Percentiles rank a stretch among this genome's conserved stretches.
phyloP scores from a whole-genome alignment of 352 stramenopile genomes.

The Phytophthora pini region DNA sequence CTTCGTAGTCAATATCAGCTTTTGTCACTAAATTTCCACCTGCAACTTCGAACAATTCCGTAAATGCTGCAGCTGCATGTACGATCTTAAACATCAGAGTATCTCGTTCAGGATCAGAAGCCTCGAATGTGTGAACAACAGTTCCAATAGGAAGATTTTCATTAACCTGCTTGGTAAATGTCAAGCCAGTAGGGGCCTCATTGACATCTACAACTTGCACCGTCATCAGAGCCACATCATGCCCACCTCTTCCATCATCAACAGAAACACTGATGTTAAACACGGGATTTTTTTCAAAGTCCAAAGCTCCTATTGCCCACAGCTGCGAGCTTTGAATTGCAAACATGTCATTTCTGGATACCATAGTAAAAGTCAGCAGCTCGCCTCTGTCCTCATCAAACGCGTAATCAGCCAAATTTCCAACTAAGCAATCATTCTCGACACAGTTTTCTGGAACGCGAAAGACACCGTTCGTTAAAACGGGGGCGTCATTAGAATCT shows the following conservation, averaged over 20 bases:
- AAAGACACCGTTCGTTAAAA: constrained; percentile 48
- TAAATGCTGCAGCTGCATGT: constrained; percentile 13
- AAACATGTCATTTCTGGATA: constrained; percentile 11
- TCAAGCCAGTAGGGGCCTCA: constrained; percentile 31
- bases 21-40: constrained; percentile 26
- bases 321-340: constrained; percentile 25
- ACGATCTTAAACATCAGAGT: constrained; percentile 31
- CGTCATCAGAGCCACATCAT: constrained; percentile 23
- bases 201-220: constrained; percentile 42
- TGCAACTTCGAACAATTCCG: constrained; percentile 23
- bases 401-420: constrained; percentile 43
- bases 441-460: constrained; percentile 56
- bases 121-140: constrained; percentile 29
- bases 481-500: constrained; percentile 53
- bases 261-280: constrained; percentile 35
- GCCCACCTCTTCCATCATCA: constrained; percentile 26
- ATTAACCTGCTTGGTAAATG: constrained; percentile 34
- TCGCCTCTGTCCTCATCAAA: constrained; percentile 55
- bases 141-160: constrained; percentile 49
- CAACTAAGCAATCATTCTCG: constrained; percentile 49
- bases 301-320: constrained; percentile 18
- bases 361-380: constrained; percentile 40
- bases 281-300: constrained; percentile 28
- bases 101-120: constrained; percentile 52
- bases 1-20: constrained; percentile 28